phyloP scores from a whole-genome alignment of 2,329 filamentous ascomycete species.

The Aspergillus fructus region DNA sequence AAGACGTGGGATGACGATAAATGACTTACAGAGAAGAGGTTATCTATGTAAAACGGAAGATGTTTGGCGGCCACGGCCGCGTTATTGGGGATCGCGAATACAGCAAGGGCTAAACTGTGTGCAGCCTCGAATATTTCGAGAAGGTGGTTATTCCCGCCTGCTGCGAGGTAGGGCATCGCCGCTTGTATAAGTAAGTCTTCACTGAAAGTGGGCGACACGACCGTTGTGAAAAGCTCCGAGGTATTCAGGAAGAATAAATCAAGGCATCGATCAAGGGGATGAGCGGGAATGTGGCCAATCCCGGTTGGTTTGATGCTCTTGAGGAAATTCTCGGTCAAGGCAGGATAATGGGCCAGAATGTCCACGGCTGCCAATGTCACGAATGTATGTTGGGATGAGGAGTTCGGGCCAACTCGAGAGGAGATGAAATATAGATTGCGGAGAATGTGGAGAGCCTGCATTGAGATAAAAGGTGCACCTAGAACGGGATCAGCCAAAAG shows the following conservation, averaged over 20 bases:
- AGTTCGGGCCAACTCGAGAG: constrained; percentile 67
- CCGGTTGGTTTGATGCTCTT: constrained; percentile 59
- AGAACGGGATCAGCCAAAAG: constrained; percentile 8
- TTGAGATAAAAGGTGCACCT: constrained; percentile 65
- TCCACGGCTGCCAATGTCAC: constrained; percentile 81
- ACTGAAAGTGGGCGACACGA: constrained; percentile 64
- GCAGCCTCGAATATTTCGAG: constrained; percentile 82
- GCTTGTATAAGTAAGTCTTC: constrained; percentile 73
- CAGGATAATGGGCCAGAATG: constrained; percentile 69
- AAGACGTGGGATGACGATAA: neutral
- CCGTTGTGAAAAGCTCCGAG: constrained; percentile 76
- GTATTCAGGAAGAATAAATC: constrained; percentile 87
- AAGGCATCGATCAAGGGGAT: constrained; percentile 69
- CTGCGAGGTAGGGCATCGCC: constrained; percentile 69
- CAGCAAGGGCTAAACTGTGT: constrained; percentile 77
- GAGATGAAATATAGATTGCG: constrained; percentile 82
- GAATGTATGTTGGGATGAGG: constrained; percentile 82
- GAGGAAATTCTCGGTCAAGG: constrained; percentile 66
- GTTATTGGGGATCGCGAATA: constrained; percentile 77
- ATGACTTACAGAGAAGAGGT: constrained; percentile 62
- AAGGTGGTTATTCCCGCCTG: constrained; percentile 57
- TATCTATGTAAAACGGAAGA: constrained; percentile 79
- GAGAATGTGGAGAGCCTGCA: constrained; percentile 70
- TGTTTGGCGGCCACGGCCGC: constrained; percentile 68
- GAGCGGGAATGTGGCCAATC: constrained; percentile 57